Evolutionary conservation across 2,329 filamentous ascomycete genomes (phyloP), one percentile per base, ranked within the genome.

Genomic region (Sporothrix inflata): DNA sequence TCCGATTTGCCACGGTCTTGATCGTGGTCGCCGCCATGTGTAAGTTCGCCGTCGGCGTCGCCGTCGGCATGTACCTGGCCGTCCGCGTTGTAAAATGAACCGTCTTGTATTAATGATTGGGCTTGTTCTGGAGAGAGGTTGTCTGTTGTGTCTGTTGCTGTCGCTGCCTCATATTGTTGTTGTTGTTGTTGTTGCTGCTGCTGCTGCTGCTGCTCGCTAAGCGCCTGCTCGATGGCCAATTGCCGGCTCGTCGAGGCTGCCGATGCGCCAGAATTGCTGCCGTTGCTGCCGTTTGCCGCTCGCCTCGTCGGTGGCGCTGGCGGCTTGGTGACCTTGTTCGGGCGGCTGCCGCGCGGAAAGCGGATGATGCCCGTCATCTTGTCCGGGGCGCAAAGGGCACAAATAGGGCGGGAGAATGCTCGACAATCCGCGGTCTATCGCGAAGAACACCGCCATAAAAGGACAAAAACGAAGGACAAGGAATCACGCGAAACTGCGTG

Each of bases 291-390:
- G 12, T 21, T 27, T 12, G 42, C 63, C 42, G 63, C 42, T 16
- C n/a, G 60, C 14, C 63, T 63, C 7, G 61, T 53, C 21, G 57
- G 11, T 8, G 71, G 72, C 40, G 69, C 53, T 34, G 76, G 74
- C 55, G 80, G 77, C 77, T 85, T 86, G 69, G 81, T 81, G 76
- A 85, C 83, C 78, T 84, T 85, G 79, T 77, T 82, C 47, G 80
- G 80, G 70, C 82, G 82, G 75, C 77, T 81, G 75, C 77, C 81
- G 71, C 82, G 82, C 73, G 77, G 74, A 65, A 81, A 76, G 75
- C 79, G 80, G 69, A 81, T 77, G 74, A 80, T 78, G 74, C 79
- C 80, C 73, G 80, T 81, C 80, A 81, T 82, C 12, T 9, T 69
- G n/a, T 38, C 16, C 30, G 24, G 38, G 42, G 49, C 30, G 71